phyloP scores from a whole-genome alignment of 371 early-diverging fungal genomes.

The Basidiobolus heterosporus region DNA sequence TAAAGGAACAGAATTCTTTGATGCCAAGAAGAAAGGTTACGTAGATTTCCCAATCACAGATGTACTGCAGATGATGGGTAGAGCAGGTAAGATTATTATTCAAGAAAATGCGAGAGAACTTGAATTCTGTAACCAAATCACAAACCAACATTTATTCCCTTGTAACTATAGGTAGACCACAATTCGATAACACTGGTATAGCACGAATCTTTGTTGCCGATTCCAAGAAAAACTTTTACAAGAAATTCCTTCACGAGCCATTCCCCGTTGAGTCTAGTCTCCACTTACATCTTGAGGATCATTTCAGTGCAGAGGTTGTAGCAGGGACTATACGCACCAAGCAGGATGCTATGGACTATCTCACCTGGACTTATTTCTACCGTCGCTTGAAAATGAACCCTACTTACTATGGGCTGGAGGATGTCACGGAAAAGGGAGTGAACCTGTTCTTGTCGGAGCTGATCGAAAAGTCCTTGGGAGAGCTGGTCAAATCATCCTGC shows the following conservation, averaged over 20 bases:
- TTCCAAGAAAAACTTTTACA: constrained; percentile 87
- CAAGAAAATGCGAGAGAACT: no score
- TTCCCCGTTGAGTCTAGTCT: constrained; percentile 79
- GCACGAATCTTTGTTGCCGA: constrained; percentile 80
- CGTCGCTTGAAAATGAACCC: constrained; percentile 83
- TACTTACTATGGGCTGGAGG: constrained; percentile 82
- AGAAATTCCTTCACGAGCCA: constrained; percentile 84
- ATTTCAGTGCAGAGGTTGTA: constrained; percentile 84
- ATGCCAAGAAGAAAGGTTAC: constrained; percentile 71
- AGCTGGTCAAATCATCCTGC: constrained; percentile 56
- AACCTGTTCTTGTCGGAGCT: constrained; percentile 55
- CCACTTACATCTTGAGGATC: constrained; percentile 61
- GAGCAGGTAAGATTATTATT: constrained; percentile 48
- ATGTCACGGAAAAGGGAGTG: constrained; percentile 41
- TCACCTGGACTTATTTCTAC: constrained; percentile 91
- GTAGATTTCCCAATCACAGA: constrained; percentile 91
- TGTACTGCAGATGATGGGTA: constrained; percentile 97
- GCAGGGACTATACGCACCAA: constrained; percentile 66
- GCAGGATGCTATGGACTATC: constrained; percentile 83
- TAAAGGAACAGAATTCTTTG: constrained; percentile 95
- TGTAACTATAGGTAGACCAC: constrained; percentile 54
- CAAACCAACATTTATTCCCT: not conserved
- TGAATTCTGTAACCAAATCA: no score
- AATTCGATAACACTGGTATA: constrained; percentile 82
- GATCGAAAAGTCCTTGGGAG: constrained; percentile 45